phyloP scores from a whole-genome alignment of 169 alveolate species.

The Cystoisospora suis region DNA sequence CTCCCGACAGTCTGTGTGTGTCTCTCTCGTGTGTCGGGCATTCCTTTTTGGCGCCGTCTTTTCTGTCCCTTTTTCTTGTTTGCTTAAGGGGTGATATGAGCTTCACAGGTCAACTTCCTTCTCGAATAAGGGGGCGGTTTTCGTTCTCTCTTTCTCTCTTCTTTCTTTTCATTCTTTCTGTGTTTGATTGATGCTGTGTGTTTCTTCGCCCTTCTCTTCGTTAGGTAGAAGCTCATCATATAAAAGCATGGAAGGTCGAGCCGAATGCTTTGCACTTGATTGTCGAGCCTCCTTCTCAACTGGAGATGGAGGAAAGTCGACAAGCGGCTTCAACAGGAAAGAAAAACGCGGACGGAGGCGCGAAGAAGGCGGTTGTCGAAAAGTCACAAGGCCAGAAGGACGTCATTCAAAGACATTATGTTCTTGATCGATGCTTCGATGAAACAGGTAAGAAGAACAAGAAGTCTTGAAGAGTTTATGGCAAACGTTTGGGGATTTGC shows the following conservation, averaged over 20 bases:
- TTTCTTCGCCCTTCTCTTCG: not conserved
- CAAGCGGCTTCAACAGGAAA: constrained; percentile 68
- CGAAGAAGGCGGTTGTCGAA: constrained; percentile 69
- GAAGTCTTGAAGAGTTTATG: not conserved
- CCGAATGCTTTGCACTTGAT: constrained; percentile 72
- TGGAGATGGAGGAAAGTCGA: constrained; percentile 74
- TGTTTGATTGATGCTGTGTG: too few species aligned
- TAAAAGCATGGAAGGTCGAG: constrained; percentile 79
- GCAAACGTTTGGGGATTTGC: not conserved
- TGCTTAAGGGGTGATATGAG: too few species aligned
- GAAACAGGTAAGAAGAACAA: constrained; percentile 68
- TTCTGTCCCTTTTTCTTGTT: too few species aligned
- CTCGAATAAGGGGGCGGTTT: too few species aligned
- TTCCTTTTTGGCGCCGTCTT: too few species aligned
- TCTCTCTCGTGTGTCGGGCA: too few species aligned
- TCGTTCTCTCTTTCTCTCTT: too few species aligned
- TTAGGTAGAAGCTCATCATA: constrained; percentile 75
- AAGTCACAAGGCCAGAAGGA: constrained; percentile 79
- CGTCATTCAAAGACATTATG: constrained; percentile 74
- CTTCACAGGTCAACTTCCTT: too few species aligned
- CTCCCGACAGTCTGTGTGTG: too few species aligned
- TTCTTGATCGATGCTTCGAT: constrained; percentile 79
- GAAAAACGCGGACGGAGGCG: constrained; percentile 54
- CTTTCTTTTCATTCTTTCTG: too few species aligned
- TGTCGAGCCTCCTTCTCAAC: constrained; percentile 77